These are phyloP conservation scores for Lycium ferocissimum DNA, from an alignment of 257 asterid genomes.

Conservation along the genomic window DNA sequence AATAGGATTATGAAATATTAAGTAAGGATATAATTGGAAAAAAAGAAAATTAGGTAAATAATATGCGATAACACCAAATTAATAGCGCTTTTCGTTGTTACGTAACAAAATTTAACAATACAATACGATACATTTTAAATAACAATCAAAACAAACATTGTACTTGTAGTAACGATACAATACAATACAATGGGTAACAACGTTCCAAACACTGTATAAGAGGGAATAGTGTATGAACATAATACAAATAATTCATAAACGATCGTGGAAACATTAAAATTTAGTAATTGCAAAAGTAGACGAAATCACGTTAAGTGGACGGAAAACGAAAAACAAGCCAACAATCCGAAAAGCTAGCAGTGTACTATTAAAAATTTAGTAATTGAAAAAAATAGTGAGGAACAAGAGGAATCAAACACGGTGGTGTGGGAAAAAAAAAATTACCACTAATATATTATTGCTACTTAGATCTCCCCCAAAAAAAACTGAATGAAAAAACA, in stretches of 20 bases:
- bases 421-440: neutral
- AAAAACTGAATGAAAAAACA: neutral
- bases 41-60: too few species aligned
- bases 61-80: too few species aligned
- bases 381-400: neutral
- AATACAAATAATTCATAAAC: neutral
- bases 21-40: too few species aligned
- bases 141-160: too few species aligned
- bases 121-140: too few species aligned
- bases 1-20: too few species aligned
- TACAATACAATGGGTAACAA: too few species aligned
- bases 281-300: neutral
- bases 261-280: neutral
- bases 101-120: too few species aligned
- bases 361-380: neutral
- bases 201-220: too few species aligned
- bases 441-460: too few species aligned
- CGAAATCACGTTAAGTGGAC: constrained; percentile 13
- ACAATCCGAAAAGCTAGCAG: neutral
- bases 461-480: neutral
- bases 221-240: neutral
- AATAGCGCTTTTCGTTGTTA: too few species aligned
- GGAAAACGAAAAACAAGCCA: constrained; percentile 21
- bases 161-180: too few species aligned
- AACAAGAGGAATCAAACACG: constrained; percentile 15